Evolutionary conservation across 2,329 filamentous ascomycete genomes (phyloP).

Genomic region (Xylaria sp.): DNA sequence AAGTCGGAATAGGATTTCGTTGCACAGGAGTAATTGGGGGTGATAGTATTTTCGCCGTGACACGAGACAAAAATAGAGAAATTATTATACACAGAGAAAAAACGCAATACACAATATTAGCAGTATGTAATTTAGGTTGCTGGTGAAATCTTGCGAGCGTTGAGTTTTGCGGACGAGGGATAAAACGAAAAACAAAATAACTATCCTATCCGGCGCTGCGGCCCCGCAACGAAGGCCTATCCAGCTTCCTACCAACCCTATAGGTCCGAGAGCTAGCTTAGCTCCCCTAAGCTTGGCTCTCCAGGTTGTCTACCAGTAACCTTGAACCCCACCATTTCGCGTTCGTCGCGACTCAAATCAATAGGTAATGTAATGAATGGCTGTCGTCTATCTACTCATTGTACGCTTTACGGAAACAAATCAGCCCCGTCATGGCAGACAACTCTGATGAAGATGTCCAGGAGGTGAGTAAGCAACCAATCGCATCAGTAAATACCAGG

Average conservation of each 20-base stretch:
- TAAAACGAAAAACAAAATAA: constrained; percentile 24
- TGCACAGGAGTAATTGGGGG: background rate
- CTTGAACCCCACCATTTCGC: constrained; percentile 10
- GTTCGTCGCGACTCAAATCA: constrained; percentile 8
- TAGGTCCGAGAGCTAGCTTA: background rate
- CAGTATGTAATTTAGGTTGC: background rate
- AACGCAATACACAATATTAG: background rate
- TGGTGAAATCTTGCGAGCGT: constrained; percentile 8
- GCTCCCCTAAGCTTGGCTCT: background rate
- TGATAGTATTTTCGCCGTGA: constrained; percentile 3
- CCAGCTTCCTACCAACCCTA: background rate
- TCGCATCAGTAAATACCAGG: background rate
- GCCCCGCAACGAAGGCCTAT: constrained; percentile 23
- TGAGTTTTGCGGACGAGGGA: constrained; percentile 28
- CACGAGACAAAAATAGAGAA: background rate
- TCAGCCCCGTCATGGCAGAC: constrained; percentile 44
- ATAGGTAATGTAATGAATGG: background rate
- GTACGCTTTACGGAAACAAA: background rate
- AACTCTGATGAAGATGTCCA: constrained; percentile 47
- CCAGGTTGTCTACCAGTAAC: background rate
- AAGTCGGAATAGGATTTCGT: constrained; percentile 11
- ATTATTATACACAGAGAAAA: constrained; percentile 3
- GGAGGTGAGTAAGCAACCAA: constrained; percentile 39
- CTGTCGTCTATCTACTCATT: background rate
- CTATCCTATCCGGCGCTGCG: constrained; percentile 21